These are phyloP conservation scores for Alternaria angustiovoidea DNA, from an alignment of 2,329 filamentous ascomycete species.

Conservation along the genomic window DNA sequence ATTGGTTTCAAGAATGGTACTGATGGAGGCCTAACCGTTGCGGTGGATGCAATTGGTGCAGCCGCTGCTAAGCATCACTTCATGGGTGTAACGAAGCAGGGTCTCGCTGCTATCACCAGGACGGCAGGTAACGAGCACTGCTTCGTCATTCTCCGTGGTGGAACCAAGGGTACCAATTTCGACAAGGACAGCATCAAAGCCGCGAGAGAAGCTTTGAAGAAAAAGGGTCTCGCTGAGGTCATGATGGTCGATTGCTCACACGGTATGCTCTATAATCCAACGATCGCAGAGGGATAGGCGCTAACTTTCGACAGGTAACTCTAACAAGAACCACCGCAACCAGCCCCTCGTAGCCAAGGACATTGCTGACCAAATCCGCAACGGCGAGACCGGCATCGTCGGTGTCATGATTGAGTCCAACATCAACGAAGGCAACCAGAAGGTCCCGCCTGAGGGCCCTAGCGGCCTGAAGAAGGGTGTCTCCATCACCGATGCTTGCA, in stretches of 20 bases:
- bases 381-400: slow-evolving; percentile 86
- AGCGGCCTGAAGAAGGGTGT: slow-evolving; percentile 83
- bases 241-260: slow-evolving; percentile 99
- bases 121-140: slow-evolving; percentile 96
- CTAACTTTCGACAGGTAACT: slow-evolving; percentile 73
- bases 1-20: slow-evolving; percentile 99
- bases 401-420: slow-evolving; percentile 99
- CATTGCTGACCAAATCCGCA: slow-evolving; percentile 83
- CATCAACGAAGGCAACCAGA: slow-evolving; percentile 81
- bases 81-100: slow-evolving; percentile 98
- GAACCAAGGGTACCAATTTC: slow-evolving; percentile 91
- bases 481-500: slow-evolving; percentile 95
- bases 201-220: slow-evolving; percentile 78
- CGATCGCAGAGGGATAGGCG: not conserved
- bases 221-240: slow-evolving; percentile 85
- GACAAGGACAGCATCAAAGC: slow-evolving; percentile 82
- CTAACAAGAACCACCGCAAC: slow-evolving; percentile 96
- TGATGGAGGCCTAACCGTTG: slow-evolving; percentile 87
- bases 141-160: slow-evolving; percentile 94
- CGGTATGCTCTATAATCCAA: slow-evolving; percentile 62
- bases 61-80: slow-evolving; percentile 91
- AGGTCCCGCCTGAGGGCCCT: slow-evolving; percentile 84
- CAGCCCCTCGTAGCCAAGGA: slow-evolving; percentile 90
- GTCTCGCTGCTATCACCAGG: slow-evolving; percentile 90
- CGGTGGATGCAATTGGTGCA: slow-evolving; percentile 90